Base-by-base conservation (phyloP, 768 basidiomycete genomes). In the Leccinellum albellum region DNA sequence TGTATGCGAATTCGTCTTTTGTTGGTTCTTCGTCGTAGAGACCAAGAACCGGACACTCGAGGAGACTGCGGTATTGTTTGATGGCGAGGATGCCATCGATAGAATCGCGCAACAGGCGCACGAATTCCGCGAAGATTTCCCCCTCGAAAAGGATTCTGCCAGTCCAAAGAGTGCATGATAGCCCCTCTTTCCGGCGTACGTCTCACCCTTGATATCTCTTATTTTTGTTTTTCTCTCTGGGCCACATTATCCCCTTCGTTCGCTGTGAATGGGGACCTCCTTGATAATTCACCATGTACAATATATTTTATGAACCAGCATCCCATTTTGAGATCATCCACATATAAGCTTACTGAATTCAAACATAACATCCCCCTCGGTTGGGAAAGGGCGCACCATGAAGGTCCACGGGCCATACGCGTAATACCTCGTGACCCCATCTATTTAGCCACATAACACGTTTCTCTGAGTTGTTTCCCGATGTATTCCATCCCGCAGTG, bases 11-110 rank as follows among this genome's bases (percentile, higher is more conserved):
- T 70, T 78, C 54, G 76, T 81, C 49, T 90, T 82, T 76, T 67
- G 82, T 66, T 89, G 79, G 75, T 74, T 86, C 76, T 89, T 79
- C 71, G 68, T 88, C 66, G 69, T 88, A 55, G 87, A 91, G 78
- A 89, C 88, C 57, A 87, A 82, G 76, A 79, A 81, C 70, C 82
- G 80, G 58, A 83, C 87, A 17, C 79, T 91, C 61, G 89, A 91
- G 70, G 89, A 91, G 76, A 90, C 89, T n/a, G 86, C 88, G 9
- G 86, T 80, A 33, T 69, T 91, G 52, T 91, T 91, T 76, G 89
- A 91, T 62, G 88, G 87, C 37, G 81, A 84, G 12, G 80, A 82
- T 1, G 82, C 76, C 23, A 67, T 79, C 24, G 63, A 72, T 12
- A 63, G 60, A 51, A 74, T 80, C n/a, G 37, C 68, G 4, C 69